These are phyloP conservation scores for Diplocarpon rosae DNA, from an alignment of 2,329 filamentous ascomycete genomes.

Conservation along the genomic window DNA sequence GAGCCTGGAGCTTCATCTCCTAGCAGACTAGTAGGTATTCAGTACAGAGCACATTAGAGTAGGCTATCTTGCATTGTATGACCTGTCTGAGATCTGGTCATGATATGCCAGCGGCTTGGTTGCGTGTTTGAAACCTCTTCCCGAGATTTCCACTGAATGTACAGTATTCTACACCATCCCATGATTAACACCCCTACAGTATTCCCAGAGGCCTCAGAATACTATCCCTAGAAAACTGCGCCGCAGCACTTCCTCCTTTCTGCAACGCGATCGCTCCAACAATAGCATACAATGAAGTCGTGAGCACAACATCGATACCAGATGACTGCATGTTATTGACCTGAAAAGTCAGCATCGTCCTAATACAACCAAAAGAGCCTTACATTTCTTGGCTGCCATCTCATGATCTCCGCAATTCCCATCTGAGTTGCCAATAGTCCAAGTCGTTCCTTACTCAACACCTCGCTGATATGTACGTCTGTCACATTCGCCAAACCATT, in stretches of 20 bases:
- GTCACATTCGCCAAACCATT: constrained; percentile 65
- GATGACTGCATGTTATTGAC: constrained; percentile 59
- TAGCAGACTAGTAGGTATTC: too few species aligned
- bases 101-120: too few species aligned
- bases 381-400: constrained; percentile 85
- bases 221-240: constrained; percentile 61
- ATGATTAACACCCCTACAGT: constrained; percentile 18
- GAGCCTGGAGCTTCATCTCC: too few species aligned
- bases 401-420: constrained; percentile 62
- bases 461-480: constrained; percentile 43
- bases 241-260: constrained; percentile 68
- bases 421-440: constrained; percentile 56
- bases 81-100: too few species aligned
- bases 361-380: background rate
- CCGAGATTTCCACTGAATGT: constrained; percentile 9
- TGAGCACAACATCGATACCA: constrained; percentile 63
- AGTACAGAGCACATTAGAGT: too few species aligned
- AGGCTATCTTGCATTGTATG: too few species aligned
- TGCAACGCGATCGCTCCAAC: constrained; percentile 85
- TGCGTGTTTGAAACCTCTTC: too few species aligned
- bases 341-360: constrained; percentile 28
- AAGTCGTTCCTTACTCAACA: constrained; percentile 56
- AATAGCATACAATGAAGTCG: constrained; percentile 72
- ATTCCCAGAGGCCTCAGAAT: constrained; percentile 27
- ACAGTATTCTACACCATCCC: constrained; percentile 22